Evolutionary conservation across 75 land plant genomes (phyloP), one percentile per base, ranked within the genome.

Genomic region (Pinus tabuliformis): DNA sequence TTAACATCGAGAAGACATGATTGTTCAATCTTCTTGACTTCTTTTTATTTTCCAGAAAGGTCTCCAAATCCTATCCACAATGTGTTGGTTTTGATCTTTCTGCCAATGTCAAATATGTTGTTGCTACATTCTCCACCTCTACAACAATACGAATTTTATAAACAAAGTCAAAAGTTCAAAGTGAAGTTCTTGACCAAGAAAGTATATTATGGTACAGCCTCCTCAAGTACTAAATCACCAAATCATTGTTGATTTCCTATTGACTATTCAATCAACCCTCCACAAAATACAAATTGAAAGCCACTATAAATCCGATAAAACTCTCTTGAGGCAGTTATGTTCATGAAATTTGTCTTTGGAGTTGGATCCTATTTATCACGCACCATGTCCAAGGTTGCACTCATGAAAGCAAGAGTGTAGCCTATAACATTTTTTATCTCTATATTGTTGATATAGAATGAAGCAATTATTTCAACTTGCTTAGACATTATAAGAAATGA

Each of bases 271-370:
- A 26, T 26, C 26, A 26, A 26, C 26, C 26, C 26, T 26, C 26
- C 26, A 26, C 0, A 26, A 26, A 26, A 26, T 89, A 97, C 99
- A 83, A 95, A 91, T 82, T 97, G 98, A 65, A 97, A 84, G 37
- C 94, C 99, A 82, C 98, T 95, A 58, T 86, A 97, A 58, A 97
- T 82, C 24, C 99, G 92, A 81, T 95, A 91, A 85, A 93, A 97
- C 58, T 97, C 99, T 81, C 91, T 95, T 72, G 99, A 92, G 39
- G 93, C 86, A 58, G 96, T 95, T 62, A 97, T 97, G 81, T 97
- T 98, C 57, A 97, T 79, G 57, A 97, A 97, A 12, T 98, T 98
- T 3, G 98, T 86, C 81, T 93, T 97, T 12, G 99, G 95, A 77
- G 83, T 75, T 16, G 88, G 86, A 84, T 92, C 90, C 98, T 92